Percentiles rank a stretch among this genome's conserved stretches.
phyloP scores from a whole-genome alignment of 2,329 filamentous ascomycete species.

The Cladosporium austrohemisphaericum region DNA sequence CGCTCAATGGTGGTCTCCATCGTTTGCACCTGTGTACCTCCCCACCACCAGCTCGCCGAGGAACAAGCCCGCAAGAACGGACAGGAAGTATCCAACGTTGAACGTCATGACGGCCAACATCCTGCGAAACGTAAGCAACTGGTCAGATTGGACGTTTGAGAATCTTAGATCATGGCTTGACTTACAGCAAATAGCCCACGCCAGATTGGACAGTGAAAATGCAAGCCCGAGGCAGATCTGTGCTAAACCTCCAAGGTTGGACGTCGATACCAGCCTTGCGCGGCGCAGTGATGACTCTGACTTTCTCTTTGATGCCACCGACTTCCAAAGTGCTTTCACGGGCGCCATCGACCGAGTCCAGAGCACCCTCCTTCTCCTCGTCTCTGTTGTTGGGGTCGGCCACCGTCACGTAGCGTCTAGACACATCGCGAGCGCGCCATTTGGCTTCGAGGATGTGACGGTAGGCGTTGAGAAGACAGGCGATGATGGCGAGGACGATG shows the following conservation, averaged over 20 bases:
- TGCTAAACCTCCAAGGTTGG: conserved; percentile 75
- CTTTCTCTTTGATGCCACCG: conserved; percentile 76
- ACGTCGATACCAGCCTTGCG: conserved; percentile 45
- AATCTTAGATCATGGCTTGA: conserved; percentile 32
- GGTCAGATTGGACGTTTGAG: background rate
- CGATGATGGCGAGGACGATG: conserved; percentile 66
- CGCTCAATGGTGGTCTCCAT: too few relatives aligned
- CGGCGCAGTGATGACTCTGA: conserved; percentile 64
- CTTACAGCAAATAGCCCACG: conserved; percentile 81
- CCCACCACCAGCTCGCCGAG: conserved; percentile 80
- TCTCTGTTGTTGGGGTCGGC: conserved; percentile 55
- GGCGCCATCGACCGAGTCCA: conserved; percentile 41
- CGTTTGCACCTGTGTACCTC: conserved; percentile 56
- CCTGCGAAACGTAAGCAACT: conserved; percentile 45
- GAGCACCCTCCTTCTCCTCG: conserved; percentile 30
- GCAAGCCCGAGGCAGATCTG: conserved; percentile 69
- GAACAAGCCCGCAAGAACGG: conserved; percentile 71
- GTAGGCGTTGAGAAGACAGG: conserved; percentile 67
- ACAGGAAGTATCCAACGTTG: conserved; percentile 83
- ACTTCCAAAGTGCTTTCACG: conserved; percentile 65
- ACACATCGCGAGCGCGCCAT: conserved; percentile 70
- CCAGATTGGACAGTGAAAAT: conserved; percentile 70
- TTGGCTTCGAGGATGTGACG: conserved; percentile 59
- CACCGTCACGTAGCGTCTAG: conserved; percentile 73
- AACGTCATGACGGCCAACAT: conserved; percentile 92